These are phyloP conservation scores for Mimosa pudica DNA, from an alignment of 306 rosid species.

Conservation along the genomic window DNA sequence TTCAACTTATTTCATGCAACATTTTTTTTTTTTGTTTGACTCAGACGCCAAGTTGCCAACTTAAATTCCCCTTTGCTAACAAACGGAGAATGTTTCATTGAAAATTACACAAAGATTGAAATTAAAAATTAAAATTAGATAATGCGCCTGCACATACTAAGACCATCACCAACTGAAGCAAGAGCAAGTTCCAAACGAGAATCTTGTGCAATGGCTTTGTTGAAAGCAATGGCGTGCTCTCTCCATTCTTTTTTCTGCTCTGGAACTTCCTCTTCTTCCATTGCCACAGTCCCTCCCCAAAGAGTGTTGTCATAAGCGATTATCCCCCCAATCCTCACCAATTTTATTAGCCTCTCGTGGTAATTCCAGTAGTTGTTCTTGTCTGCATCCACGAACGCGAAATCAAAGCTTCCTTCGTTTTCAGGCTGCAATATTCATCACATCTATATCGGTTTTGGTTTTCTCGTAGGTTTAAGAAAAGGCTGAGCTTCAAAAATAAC, in stretches of 20 bases:
- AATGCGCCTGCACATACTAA: conserved; percentile 36
- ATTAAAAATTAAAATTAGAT: neutral
- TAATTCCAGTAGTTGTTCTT: conserved; percentile 45
- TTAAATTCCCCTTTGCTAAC: neutral
- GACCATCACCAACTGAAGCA: conserved; percentile 41
- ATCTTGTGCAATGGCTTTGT: conserved; percentile 36
- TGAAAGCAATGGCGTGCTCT: conserved; percentile 30
- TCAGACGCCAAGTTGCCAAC: neutral
- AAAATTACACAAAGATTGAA: neutral
- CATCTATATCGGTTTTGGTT: neutral
- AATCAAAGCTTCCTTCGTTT: conserved; percentile 46
- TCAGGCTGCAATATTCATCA: conserved; percentile 29
- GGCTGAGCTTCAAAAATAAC: too few species aligned
- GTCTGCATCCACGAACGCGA: conserved; percentile 54
- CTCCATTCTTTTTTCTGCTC: conserved; percentile 1
- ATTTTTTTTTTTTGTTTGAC: neutral
- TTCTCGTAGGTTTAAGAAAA: too few species aligned
- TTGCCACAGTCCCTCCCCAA: conserved; percentile 47
- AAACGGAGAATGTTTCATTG: neutral
- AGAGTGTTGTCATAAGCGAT: conserved; percentile 45
- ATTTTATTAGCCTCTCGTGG: conserved; percentile 51
- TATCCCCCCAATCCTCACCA: conserved; percentile 52
- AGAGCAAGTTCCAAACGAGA: conserved; percentile 29
- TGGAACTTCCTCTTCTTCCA: conserved; percentile 50
- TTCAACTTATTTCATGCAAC: neutral